Conservation (phyloP, 2,329 filamentous ascomycete species). For the Sphaceloma murrayae region DNA sequence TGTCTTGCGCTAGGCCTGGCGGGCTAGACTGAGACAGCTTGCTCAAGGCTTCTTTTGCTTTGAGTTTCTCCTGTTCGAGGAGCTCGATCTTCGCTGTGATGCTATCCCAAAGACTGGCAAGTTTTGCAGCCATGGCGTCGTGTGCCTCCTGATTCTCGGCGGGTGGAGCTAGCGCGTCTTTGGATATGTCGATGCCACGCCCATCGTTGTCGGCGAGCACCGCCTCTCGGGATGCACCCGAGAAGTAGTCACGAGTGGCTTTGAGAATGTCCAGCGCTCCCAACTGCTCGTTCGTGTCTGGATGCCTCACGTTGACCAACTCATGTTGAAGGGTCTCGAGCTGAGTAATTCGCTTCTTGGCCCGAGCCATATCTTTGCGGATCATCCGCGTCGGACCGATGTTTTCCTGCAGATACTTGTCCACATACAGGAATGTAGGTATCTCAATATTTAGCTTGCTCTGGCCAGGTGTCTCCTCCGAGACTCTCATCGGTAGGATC, state of each 20-base stretch:
- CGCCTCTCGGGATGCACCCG: conserved; percentile 22
- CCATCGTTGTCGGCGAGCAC: conserved; percentile 19
- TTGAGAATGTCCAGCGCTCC: conserved; percentile 32
- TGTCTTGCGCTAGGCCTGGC: conserved; percentile 19
- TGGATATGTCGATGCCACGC: conserved; percentile 17
- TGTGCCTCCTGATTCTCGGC: conserved; percentile 21
- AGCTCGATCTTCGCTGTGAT: conserved; percentile 27
- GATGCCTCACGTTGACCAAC: conserved; percentile 29
- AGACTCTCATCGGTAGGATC: conserved; percentile 44
- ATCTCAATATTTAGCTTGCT: conserved; percentile 40
- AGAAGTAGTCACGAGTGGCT: conserved; percentile 27
- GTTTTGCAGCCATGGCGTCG: conserved; percentile 25
- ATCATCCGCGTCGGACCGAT: conserved; percentile 40
- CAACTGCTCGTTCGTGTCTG: conserved; percentile 22
- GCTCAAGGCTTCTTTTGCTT: conserved; percentile 24
- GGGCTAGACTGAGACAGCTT: conserved; percentile 24
- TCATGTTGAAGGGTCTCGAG: conserved; percentile 31
- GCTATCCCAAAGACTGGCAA: conserved; percentile 28
- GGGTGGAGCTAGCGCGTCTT: conserved; percentile 17
- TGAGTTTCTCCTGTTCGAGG: conserved; percentile 26
- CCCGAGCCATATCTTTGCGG: conserved; percentile 32
- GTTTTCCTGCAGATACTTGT: conserved; percentile 50
- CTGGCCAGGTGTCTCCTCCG: conserved; percentile 28
- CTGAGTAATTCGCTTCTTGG: conserved; percentile 24
- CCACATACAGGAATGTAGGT: conserved; percentile 47